phyloP scores from a whole-genome alignment of 73 alveolate species.

The Strombidium stylifer region DNA sequence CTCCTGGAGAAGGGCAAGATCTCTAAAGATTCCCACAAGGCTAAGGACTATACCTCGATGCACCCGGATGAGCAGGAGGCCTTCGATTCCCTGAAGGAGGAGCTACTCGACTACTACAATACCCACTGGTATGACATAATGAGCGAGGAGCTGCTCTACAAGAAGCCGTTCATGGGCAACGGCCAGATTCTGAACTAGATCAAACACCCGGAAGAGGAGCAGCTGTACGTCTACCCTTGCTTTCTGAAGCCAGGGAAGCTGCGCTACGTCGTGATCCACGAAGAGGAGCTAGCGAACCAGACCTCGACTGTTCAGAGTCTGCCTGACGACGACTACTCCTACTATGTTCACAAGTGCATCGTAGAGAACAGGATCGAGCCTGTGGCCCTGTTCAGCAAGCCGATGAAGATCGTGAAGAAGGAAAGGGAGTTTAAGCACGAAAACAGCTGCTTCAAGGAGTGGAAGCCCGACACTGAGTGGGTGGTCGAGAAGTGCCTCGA shows the following conservation, averaged over 20 bases:
- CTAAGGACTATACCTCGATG: neutral
- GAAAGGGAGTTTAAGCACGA: slow-evolving; percentile 37
- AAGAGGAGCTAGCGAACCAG: slow-evolving; percentile 16
- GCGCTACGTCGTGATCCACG: slow-evolving; percentile 19
- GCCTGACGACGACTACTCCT: slow-evolving; percentile 3
- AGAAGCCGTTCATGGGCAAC: neutral
- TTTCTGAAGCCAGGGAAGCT: neutral
- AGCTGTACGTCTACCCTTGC: neutral
- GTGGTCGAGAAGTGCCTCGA: slow-evolving; percentile 12
- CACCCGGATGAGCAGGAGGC: neutral
- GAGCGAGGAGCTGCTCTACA: neutral
- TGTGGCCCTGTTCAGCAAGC: slow-evolving; percentile 23
- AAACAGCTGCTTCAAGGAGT: slow-evolving; percentile 55
- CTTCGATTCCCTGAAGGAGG: neutral
- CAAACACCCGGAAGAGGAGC: neutral
- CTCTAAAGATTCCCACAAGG: neutral
- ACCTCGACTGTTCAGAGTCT: slow-evolving; percentile 1
- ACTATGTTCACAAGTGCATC: slow-evolving; percentile 17
- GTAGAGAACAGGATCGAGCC: slow-evolving; percentile 56
- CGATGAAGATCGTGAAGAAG: slow-evolving; percentile 1
- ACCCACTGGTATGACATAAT: neutral
- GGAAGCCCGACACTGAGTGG: slow-evolving; percentile 52
- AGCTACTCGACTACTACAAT: neutral
- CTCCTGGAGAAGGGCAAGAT: neutral
- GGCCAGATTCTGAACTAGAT: neutral